These are phyloP conservation scores for Coemansia sp. DNA, from an alignment of 192 early-diverging fungal species.

Conservation along the genomic window DNA sequence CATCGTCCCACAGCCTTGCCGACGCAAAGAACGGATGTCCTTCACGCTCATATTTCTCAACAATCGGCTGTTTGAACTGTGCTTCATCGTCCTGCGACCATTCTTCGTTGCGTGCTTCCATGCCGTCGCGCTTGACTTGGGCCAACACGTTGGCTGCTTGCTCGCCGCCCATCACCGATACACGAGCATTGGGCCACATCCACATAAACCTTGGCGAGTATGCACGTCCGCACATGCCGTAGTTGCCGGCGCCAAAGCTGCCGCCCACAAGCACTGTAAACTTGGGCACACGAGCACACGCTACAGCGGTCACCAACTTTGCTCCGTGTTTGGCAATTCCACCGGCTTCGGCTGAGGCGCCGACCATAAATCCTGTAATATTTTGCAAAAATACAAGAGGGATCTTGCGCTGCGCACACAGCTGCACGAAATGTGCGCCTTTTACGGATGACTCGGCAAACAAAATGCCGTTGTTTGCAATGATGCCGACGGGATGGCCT, in stretches of 20 bases:
- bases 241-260: conserved; percentile 87
- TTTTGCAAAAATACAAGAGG: conserved; percentile 94
- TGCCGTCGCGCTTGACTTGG: conserved; percentile 80
- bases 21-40: conserved; percentile 95
- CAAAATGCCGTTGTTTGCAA: conserved; percentile 95
- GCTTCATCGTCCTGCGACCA: conserved; percentile 80
- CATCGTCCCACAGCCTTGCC: conserved; percentile 92
- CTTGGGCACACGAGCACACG: conserved; percentile 91
- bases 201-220: conserved; percentile 93
- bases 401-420: conserved; percentile 84
- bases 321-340: conserved; percentile 98
- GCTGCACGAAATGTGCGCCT: conserved; percentile 93
- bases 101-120: conserved; percentile 70
- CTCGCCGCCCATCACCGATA: conserved; percentile 98
- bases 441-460: conserved; percentile 93
- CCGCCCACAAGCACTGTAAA: conserved; percentile 82
- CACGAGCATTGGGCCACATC: conserved; percentile 94
- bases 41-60: conserved; percentile 83
- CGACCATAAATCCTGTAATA: conserved; percentile 98
- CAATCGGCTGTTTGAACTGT: conserved; percentile 79
- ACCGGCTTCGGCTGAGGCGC: conserved; percentile 86
- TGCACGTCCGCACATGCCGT: conserved; percentile 96
- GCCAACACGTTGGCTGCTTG: conserved; percentile 91
- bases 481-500: conserved; percentile 88
- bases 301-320: conserved; percentile 94